Base-by-base conservation (phyloP, 306 rosid species). In the Coriaria nepalensis region DNA sequence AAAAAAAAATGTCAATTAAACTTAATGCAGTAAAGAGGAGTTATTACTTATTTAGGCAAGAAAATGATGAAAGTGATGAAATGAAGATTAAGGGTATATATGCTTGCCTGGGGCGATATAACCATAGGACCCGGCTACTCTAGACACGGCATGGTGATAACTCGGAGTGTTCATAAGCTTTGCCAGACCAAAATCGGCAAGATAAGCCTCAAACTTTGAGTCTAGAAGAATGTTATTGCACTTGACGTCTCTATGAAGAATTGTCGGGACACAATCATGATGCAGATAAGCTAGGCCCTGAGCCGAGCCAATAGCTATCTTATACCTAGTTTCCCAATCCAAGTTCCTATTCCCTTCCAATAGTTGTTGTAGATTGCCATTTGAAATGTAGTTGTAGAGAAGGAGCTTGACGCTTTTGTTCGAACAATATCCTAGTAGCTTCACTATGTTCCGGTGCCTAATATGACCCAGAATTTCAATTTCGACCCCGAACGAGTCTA, bases 131-230 rank as follows among this genome's bases (percentile, higher is more conserved):
- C 96, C 96, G 6, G 94, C 96, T 0, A 87, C 76, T 0, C 85
- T 83, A 55, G 78, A 80, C 35, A 93, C 75, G 15, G 96, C 83
- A 57, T 81, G 48, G 0, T 77, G 87, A 20, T 77, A 87, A 61
- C 80, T 80, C 33, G 74, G 79, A 62, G 75, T 78, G 47, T 83
- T 82, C 40, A 83, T 79, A 13, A 87, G 96, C 71, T 87, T 87
- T 53, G 96, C 96, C 32, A 87, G 85, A 57, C 94, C 94, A 4
- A 87, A 87, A 67, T 80, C 93, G n/a, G 83, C 94, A 13, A 87
- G 83, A 49, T 84, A 80, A 13, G 96, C 67, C 68, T 87, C 96
- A 61, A 80, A 87, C 41, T 87, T 82, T 50, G 68, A 80, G 34
- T 93, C 94, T 60, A 87, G 72, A 65, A 87, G 93, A 34, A 87